Conservation (phyloP, 164 flowering plant species). For the Aristolochia fimbriata region DNA sequence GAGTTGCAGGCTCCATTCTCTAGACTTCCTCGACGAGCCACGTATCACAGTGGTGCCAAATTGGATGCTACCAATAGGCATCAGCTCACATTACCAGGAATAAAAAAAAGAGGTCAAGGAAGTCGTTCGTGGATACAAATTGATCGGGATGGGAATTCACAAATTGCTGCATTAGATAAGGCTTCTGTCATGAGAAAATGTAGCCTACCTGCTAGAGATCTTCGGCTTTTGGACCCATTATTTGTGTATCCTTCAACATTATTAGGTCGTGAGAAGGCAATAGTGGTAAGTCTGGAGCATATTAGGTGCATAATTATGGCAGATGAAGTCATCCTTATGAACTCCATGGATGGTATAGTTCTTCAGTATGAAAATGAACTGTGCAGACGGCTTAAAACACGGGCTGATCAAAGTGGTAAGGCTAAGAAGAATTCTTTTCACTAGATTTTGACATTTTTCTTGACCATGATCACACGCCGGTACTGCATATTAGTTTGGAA, state of each 20-base stretch:
- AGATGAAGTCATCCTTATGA: constrained; percentile 85
- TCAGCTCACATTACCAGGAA: constrained; percentile 20
- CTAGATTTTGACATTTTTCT: neutral
- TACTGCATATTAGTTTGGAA: neutral
- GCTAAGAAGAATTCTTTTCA: neutral
- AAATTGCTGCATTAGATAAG: constrained; percentile 68
- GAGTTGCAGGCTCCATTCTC: neutral
- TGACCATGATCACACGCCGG: no score
- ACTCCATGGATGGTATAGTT: constrained; percentile 74
- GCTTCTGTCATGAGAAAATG: constrained; percentile 72
- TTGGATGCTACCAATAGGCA: constrained; percentile 10
- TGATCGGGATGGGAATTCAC: constrained; percentile 56
- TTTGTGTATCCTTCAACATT: constrained; percentile 88
- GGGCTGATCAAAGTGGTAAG: constrained; percentile 60
- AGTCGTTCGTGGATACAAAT: constrained; percentile 91
- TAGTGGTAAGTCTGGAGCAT: constrained; percentile 85
- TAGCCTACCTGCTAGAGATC: constrained; percentile 85
- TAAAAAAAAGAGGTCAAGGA: constrained; percentile 82
- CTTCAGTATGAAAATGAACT: constrained; percentile 67
- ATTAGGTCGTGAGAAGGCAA: constrained; percentile 87
- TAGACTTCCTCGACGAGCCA: constrained; percentile 1
- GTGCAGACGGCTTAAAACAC: constrained; percentile 62
- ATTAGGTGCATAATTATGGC: constrained; percentile 92
- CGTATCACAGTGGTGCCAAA: constrained; percentile 1
- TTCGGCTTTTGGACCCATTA: constrained; percentile 87